Conservation (phyloP, 2,329 filamentous ascomycete genomes). For the Dothideomycetes sp. region DNA sequence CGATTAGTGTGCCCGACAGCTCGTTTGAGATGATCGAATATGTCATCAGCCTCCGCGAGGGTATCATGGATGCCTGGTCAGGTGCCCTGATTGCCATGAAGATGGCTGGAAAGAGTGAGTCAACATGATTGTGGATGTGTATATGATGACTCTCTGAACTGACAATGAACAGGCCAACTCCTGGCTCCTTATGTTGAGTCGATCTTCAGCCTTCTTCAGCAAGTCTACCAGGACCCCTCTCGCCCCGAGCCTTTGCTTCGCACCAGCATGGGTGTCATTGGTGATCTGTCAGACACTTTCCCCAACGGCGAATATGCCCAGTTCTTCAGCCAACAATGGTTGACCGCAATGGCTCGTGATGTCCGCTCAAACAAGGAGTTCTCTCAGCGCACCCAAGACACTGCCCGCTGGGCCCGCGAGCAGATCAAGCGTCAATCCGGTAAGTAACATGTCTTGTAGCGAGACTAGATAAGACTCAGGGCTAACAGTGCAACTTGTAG, state of each 20-base stretch:
- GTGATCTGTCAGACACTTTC: conserved; percentile 89
- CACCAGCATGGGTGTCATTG: conserved; percentile 94
- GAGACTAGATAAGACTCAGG: not conserved
- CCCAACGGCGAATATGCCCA: conserved; percentile 77
- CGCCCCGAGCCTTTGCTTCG: conserved; percentile 86
- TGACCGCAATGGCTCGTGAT: conserved; percentile 83
- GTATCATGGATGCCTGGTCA: conserved; percentile 98
- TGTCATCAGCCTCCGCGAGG: conserved; percentile 85
- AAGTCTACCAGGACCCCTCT: conserved; percentile 72
- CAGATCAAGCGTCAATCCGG: conserved; percentile 80
- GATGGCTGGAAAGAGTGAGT: conserved; percentile 53
- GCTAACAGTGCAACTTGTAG: not conserved
- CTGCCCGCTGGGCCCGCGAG: conserved; percentile 92
- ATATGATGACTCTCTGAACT: conserved; percentile 25
- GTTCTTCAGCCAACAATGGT: conserved; percentile 84
- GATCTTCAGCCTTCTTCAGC: conserved; percentile 79
- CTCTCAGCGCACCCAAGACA: conserved; percentile 75
- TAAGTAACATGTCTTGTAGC: conserved; percentile 3
- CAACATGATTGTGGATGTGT: not conserved
- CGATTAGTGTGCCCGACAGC: conserved; percentile 60
- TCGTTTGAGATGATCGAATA: conserved; percentile 97
- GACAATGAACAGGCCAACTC: conserved; percentile 47
- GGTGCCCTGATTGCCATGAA: conserved; percentile 95
- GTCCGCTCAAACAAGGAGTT: conserved; percentile 85
- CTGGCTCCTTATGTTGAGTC: conserved; percentile 71